Conservation (phyloP, 352 stramenopile species). For the Plasmopara halstedii region DNA sequence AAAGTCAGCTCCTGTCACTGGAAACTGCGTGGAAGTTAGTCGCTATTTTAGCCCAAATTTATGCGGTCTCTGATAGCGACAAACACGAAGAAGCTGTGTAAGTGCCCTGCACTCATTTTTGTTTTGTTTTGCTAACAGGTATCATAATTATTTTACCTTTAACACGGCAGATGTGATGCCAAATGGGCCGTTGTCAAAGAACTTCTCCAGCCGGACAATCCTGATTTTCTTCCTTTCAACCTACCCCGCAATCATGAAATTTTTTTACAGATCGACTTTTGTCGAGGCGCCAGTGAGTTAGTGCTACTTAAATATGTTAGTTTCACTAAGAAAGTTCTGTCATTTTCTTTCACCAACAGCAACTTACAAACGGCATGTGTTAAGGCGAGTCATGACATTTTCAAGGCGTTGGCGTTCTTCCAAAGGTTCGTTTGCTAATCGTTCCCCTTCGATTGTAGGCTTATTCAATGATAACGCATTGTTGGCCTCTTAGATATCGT, state of each 20-base stretch:
- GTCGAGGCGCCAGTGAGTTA: constrained; percentile 11
- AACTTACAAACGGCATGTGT: constrained; percentile 23
- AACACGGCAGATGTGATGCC: constrained; percentile 20
- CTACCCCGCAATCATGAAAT: background rate
- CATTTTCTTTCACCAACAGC: constrained; percentile 11
- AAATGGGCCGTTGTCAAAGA: constrained; percentile 42
- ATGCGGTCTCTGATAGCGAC: background rate
- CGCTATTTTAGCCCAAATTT: constrained; percentile 15
- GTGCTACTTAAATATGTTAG: too few relatives aligned
- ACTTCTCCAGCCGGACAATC: constrained; percentile 30
- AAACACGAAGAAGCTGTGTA: constrained; percentile 15
- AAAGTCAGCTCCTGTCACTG: constrained; percentile 21
- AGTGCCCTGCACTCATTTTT: background rate
- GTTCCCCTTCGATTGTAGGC: too few relatives aligned
- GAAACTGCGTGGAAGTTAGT: constrained; percentile 27
- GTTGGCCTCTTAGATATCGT: constrained; percentile 21
- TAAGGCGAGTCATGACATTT: constrained; percentile 26
- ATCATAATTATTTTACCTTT: background rate
- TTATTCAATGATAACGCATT: too few relatives aligned
- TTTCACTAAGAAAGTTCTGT: background rate
- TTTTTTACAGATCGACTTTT: constrained; percentile 7
- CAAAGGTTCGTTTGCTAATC: constrained; percentile 18
- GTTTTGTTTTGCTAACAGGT: too few relatives aligned
- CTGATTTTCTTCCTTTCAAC: constrained; percentile 33
- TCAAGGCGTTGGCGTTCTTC: constrained; percentile 27